These are phyloP conservation scores for Moesziomyces parantarcticus DNA, from an alignment of 1,284 basidiomycete species.

Conservation along the genomic window DNA sequence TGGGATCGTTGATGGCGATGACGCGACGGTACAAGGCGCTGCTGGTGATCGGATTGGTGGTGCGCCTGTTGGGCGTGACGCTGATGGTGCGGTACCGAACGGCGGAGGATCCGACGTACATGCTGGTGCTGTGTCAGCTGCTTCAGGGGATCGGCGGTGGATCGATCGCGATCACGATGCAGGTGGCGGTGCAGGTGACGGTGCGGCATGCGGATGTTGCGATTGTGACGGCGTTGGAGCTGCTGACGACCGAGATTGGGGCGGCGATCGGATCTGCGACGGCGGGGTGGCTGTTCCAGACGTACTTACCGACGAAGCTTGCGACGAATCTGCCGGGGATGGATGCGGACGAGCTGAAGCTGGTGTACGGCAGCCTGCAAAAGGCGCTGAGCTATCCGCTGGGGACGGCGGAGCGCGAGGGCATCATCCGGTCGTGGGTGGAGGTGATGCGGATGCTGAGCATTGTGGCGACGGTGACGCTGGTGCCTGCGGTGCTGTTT, in stretches of 20 bases:
- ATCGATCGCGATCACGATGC: conserved; percentile 76
- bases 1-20: conserved; percentile 74
- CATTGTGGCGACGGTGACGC: conserved; percentile 54
- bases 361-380: conserved; percentile 62
- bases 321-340: conserved; percentile 71
- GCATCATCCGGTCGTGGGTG: conserved; percentile 66
- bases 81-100: conserved; percentile 72
- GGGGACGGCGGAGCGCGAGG: conserved; percentile 58
- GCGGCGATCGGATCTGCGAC: conserved; percentile 78
- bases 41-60: conserved; percentile 75
- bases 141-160: conserved; percentile 83
- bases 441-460: conserved; percentile 62
- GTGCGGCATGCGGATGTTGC: conserved; percentile 82
- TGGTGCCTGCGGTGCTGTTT: conserved; percentile 60
- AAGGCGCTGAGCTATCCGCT: conserved; percentile 66
- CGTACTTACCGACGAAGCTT: conserved; percentile 75
- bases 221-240: conserved; percentile 81
- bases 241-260: conserved; percentile 83
- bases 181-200: conserved; percentile 81
- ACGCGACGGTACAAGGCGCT: conserved; percentile 75
- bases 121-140: conserved; percentile 72
- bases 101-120: conserved; percentile 72
- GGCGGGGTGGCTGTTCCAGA: conserved; percentile 73
- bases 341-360: conserved; percentile 50
- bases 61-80: conserved; percentile 76